Conservation (phyloP, 1,139 yeast genomes). For the Protomyces macrosporus region DNA sequence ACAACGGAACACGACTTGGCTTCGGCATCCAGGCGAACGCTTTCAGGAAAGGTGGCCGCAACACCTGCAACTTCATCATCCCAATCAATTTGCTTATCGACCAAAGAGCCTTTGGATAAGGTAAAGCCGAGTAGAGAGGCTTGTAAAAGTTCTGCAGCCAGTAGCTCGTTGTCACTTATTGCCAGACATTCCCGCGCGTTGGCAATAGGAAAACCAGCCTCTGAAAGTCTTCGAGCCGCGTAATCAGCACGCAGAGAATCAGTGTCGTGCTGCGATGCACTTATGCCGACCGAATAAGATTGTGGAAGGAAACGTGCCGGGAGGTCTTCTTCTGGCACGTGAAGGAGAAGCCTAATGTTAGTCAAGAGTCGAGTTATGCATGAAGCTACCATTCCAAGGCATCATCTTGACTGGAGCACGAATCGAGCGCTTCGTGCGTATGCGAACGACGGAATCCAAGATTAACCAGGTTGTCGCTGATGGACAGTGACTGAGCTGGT, state of each 20-base stretch:
- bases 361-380: constrained; percentile 61
- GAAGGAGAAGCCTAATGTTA: not conserved
- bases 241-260: constrained; percentile 44
- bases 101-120: constrained; percentile 35
- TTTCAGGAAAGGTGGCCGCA: constrained; percentile 48
- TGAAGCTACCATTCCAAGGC: constrained; percentile 73
- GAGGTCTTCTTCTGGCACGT: constrained; percentile 64
- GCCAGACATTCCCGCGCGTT: constrained; percentile 52
- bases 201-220: constrained; percentile 66
- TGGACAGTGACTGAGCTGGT: not conserved
- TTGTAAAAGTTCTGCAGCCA: constrained; percentile 37
- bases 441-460: constrained; percentile 70
- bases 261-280: constrained; percentile 35
- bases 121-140: constrained; percentile 42
- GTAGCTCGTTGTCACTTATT: constrained; percentile 26
- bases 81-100: constrained; percentile 48
- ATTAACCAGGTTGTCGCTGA: constrained; percentile 37
- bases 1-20: constrained; percentile 29
- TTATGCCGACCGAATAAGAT: constrained; percentile 36
- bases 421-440: constrained; percentile 63
- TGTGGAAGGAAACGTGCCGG: constrained; percentile 52
- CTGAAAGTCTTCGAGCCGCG: constrained; percentile 51
- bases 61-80: constrained; percentile 70
- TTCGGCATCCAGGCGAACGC: constrained; percentile 17
- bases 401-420: constrained; percentile 46